Base-by-base conservation (phyloP, 2,329 filamentous ascomycete genomes). In the Diaporthe vaccinii region DNA sequence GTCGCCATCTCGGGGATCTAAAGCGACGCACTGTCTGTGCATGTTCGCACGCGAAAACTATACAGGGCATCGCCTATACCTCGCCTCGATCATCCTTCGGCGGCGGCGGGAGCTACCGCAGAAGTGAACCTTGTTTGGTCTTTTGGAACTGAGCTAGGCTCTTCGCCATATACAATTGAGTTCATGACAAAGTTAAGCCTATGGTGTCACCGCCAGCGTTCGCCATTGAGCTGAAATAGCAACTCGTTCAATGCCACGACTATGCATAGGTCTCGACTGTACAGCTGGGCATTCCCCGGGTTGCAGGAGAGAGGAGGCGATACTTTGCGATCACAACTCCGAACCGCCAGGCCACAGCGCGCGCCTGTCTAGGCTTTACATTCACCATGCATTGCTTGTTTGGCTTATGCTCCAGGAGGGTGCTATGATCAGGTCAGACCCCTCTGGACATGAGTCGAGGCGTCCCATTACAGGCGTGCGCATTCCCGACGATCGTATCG, bases 51-150 rank as follows among this genome's bases (percentile, higher is more conserved):
- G 4, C 34, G 31, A 69, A 53, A 69, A 55, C n/a, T 55, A 28
- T 53, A 55, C 44, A 20, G 7, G 14, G 10, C 25, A 22, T 51
- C 14, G 9, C 31, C n/a, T 41, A 55, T 41, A 20, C 31, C 34
- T 55, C 65, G 15, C 31, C 34, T 12, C 49, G 49, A 41, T 41
- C 65, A 15, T 69, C 46, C 34, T 69, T 69, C 65, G 65, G 65
- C 49, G 46, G 20, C 65, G n/a, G 34, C 65, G 65, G 65, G 65
- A 69, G 65, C 65, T 69, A 69, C 65, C 49, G 49, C 65, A 55
- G 34, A 69, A 69, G 25, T 69, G 34, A 69, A 69, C 49, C 49
- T 69, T 69, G 34, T 55, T 55, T 55, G 49, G 17, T 20, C 10
- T 69, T 53, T 28, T 22, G 65, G 65, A 55, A 69, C 49, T 17